phyloP scores from a whole-genome alignment of 768 basidiomycete genomes.

The Hirschioporus abietinus region DNA sequence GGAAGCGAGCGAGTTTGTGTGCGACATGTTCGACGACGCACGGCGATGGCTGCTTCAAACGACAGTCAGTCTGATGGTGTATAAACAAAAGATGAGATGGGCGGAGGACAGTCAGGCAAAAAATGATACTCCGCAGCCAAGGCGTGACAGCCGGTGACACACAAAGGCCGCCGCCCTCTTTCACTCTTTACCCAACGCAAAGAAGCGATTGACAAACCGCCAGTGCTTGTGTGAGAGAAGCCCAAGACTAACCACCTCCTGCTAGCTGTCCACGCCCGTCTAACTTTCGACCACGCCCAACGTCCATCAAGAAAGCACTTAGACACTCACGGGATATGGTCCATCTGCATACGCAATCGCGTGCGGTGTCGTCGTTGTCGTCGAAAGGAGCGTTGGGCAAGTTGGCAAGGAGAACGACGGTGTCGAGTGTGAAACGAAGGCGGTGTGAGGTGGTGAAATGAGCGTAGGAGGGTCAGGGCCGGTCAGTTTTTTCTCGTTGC shows the following conservation, averaged over 20 bases:
- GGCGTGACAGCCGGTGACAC: background rate
- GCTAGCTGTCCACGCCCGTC: background rate
- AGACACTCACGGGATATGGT: slow-evolving; percentile 17
- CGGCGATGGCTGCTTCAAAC: slow-evolving; percentile 18
- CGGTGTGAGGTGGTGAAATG: background rate
- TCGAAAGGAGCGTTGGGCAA: background rate
- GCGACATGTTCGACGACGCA: slow-evolving; percentile 31
- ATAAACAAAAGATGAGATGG: background rate
- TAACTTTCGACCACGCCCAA: background rate
- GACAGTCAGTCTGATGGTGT: background rate
- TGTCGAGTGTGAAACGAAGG: background rate
- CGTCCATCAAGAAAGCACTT: background rate
- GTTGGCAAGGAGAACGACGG: background rate
- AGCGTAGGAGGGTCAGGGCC: background rate
- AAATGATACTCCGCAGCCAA: background rate
- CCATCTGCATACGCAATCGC: slow-evolving; percentile 6
- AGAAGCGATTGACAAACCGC: background rate
- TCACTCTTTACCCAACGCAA: background rate
- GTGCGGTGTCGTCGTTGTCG: background rate
- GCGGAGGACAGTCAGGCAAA: background rate
- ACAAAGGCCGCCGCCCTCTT: background rate
- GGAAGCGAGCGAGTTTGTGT: slow-evolving; percentile 36
- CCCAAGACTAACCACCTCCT: background rate
- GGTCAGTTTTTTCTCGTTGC: slow-evolving; percentile 1
- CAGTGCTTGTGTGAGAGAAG: background rate